Conservation (phyloP, 768 basidiomycete genomes). For the Rhizopogon vesiculosus region DNA sequence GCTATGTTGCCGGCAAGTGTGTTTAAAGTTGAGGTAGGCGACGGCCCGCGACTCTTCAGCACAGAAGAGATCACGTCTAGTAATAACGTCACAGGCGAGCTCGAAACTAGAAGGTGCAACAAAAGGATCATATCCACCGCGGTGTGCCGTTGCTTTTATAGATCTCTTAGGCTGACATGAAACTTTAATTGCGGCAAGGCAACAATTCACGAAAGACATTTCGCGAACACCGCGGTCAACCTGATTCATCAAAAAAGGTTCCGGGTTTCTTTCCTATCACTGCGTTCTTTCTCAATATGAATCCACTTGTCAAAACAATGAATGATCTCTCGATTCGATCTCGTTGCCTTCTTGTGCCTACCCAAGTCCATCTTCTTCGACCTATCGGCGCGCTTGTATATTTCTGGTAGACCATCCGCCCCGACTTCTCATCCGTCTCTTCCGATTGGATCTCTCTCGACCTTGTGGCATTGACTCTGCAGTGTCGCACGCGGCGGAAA, state of each 20-base stretch:
- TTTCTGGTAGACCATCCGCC: slow-evolving; percentile 36
- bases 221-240: slow-evolving; percentile 25
- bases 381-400: slow-evolving; percentile 38
- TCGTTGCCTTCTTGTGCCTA: slow-evolving; percentile 25
- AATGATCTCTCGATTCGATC: slow-evolving; percentile 19
- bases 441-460: slow-evolving; percentile 44
- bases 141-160: slow-evolving; percentile 23
- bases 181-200: slow-evolving; percentile 25
- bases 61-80: neutral
- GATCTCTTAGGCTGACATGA: slow-evolving; percentile 15
- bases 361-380: slow-evolving; percentile 20
- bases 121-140: slow-evolving; percentile 3
- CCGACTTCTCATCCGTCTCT: slow-evolving; percentile 35
- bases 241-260: slow-evolving; percentile 24
- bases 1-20: slow-evolving; percentile 9
- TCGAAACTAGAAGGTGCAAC: slow-evolving; percentile 12
- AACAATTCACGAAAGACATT: slow-evolving; percentile 12
- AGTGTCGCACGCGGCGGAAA: slow-evolving; percentile 28
- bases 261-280: slow-evolving; percentile 25
- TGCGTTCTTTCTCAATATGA: slow-evolving; percentile 7
- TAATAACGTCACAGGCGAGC: slow-evolving; percentile 3
- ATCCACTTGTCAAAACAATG: slow-evolving; percentile 24
- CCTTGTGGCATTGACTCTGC: slow-evolving; percentile 34
- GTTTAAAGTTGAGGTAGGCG: slow-evolving; percentile 3
- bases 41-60: neutral